These are phyloP conservation scores for Penicillium ochrochloron DNA, from an alignment of 495 filamentous ascomycete genomes.

Conservation along the genomic window DNA sequence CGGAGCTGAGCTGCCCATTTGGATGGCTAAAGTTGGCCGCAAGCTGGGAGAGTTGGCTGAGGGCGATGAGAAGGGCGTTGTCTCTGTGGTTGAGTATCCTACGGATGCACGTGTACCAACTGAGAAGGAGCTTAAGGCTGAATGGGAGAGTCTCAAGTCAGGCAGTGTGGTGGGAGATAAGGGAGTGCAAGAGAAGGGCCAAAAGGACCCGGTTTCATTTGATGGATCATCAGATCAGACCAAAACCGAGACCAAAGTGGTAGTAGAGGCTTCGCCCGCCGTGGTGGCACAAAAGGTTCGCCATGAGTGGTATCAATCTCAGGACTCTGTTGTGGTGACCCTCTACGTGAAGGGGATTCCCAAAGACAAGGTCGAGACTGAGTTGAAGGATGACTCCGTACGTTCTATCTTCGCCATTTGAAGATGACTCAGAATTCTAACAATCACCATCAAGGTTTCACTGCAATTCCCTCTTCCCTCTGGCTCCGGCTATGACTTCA, in stretches of 20 bases:
- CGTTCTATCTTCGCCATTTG: neutral
- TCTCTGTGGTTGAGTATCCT: constrained; percentile 68
- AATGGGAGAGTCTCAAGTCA: constrained; percentile 36
- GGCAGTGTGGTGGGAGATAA: constrained; percentile 30
- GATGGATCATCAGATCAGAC: constrained; percentile 11
- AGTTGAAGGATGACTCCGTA: constrained; percentile 62
- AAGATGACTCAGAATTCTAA: constrained; percentile 24
- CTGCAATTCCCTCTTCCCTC: constrained; percentile 70
- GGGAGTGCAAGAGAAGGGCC: constrained; percentile 12
- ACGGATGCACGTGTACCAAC: constrained; percentile 53
- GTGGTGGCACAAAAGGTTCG: constrained; percentile 58
- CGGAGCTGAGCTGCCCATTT: constrained; percentile 57
- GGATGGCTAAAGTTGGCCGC: constrained; percentile 60
- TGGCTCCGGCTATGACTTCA: constrained; percentile 65
- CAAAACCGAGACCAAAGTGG: neutral
- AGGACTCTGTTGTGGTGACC: constrained; percentile 65
- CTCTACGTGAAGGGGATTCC: constrained; percentile 74
- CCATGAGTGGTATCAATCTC: constrained; percentile 81
- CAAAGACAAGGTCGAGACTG: constrained; percentile 61
- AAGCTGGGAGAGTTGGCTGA: constrained; percentile 59
- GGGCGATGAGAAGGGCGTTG: constrained; percentile 60
- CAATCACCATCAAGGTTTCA: constrained; percentile 48
- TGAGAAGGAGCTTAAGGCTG: constrained; percentile 39
- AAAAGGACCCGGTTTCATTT: constrained; percentile 6
- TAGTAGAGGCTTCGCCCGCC: neutral